Percentiles rank a stretch among this genome's conserved stretches.
phyloP scores from a whole-genome alignment of 2,329 filamentous ascomycete species.

The Arthroderma uncinatum region DNA sequence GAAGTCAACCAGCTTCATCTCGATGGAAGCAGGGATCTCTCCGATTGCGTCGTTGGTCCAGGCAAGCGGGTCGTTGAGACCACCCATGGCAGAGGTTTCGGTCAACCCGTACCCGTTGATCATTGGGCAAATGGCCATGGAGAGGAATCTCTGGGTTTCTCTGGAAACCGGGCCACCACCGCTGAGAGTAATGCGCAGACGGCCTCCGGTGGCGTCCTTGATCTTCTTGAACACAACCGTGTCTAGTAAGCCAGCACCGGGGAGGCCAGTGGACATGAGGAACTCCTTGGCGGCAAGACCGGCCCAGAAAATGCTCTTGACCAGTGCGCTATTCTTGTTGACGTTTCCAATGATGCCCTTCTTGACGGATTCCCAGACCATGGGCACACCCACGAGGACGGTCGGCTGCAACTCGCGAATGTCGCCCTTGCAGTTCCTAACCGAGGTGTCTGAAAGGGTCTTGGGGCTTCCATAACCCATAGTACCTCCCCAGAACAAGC shows the following conservation, averaged over 20 bases:
- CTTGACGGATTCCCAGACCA: constrained; percentile 94
- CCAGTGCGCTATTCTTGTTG: constrained; percentile 56
- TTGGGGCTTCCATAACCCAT: constrained; percentile 82
- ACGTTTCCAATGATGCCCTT: constrained; percentile 83
- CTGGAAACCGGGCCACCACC: constrained; percentile 83
- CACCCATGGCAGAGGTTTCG: constrained; percentile 64
- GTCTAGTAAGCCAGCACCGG: constrained; percentile 58
- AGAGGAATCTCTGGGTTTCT: constrained; percentile 82
- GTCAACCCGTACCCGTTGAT: constrained; percentile 88
- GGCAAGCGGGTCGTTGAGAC: constrained; percentile 54
- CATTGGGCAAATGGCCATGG: constrained; percentile 87
- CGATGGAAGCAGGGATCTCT: constrained; percentile 53
- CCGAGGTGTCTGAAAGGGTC: constrained; percentile 74
- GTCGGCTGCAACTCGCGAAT: constrained; percentile 86
- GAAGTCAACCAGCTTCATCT: constrained; percentile 74
- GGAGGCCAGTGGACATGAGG: constrained; percentile 44
- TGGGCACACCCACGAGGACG: constrained; percentile 84
- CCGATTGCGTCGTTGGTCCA: constrained; percentile 60
- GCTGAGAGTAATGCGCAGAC: constrained; percentile 82
- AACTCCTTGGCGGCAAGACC: constrained; percentile 51
- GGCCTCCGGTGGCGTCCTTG: constrained; percentile 77
- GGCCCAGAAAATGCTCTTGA: constrained; percentile 67
- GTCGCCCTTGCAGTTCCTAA: constrained; percentile 84
- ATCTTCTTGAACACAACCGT: constrained; percentile 83
- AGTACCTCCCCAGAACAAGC: constrained; percentile 76